Evolutionary conservation across 2,329 filamentous ascomycete species (phyloP), one percentile per base, ranked within the genome.

Genomic region (Nannizziopsis arthrosporioides): DNA sequence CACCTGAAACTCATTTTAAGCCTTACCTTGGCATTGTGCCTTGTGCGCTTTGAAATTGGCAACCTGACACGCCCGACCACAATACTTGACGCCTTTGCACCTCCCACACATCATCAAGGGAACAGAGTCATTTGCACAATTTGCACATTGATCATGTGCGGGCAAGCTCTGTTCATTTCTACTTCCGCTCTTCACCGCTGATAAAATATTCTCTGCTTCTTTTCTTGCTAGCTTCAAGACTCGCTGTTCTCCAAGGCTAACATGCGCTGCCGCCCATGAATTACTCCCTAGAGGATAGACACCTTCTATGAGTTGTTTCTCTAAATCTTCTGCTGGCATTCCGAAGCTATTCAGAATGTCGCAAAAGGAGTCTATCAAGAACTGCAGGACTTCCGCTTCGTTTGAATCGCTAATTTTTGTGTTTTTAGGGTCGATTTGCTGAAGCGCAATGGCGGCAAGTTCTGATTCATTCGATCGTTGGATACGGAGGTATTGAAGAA

Each of bases 401-500:
- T 63, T 64, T 19, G 55, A 56, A 56, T 61, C 50, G 49, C 56
- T 63, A 51, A 63, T 55, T 51, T 59, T 61, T 49, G 42, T 48
- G 50, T 56, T 47, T 50, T 47, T 55, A 51, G 52, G 53, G 50
- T 59, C 53, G 15, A 54, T 51, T 51, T 57, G 52, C 38, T 44
- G 45, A 40, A 43, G 45, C 42, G 46, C 42, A 50, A 63, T 56
- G 49, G 51, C 45, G 48, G 52, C 52, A 37, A 64, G 55, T 48
- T 60, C 55, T 32, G 57, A 59, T 57, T 60, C 57, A 42, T 61
- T 54, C 42, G 56, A 47, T 51, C 60, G 56, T 58, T 65, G 61
- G 54, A 65, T 64, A 51, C 61, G 61, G 47, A 66, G 62, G 45
- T 65, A 65, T 58, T 52, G 59, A 53, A 65, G 59, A 41, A 65